A percentile compares a stretch with the other conserved stretches of the same genome.
Evolutionary conservation across 495 filamentous ascomycete species (phyloP).

Genomic region (Aspergillus affinis): DNA sequence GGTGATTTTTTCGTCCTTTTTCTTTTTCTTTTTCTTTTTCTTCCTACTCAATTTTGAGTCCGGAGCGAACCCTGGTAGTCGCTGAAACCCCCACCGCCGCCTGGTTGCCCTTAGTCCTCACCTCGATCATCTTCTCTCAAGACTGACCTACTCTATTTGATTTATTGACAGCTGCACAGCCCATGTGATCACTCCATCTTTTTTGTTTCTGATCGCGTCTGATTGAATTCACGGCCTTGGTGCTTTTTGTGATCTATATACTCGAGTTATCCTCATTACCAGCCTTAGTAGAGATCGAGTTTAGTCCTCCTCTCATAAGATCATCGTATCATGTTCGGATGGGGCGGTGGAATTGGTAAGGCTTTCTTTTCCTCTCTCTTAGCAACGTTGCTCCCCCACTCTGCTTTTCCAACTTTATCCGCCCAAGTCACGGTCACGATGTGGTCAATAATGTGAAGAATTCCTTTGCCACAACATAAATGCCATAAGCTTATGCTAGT

Average conservation of each 20-base stretch:
- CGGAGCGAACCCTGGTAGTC: background rate
- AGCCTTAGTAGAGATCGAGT: slow-evolving; percentile 1
- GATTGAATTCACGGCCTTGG: background rate
- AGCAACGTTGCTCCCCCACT: background rate
- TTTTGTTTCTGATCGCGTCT: background rate
- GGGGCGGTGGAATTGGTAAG: slow-evolving; percentile 39
- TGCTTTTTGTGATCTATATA: background rate
- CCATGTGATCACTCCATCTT: background rate
- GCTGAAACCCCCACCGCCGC: background rate
- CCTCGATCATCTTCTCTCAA: too few species aligned
- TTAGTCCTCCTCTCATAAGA: slow-evolving; percentile 13
- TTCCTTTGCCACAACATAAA: background rate
- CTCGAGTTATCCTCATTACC: background rate
- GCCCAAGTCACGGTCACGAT: background rate
- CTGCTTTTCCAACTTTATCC: background rate
- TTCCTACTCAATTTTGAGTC: background rate
- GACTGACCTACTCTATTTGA: too few species aligned
- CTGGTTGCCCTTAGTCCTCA: background rate
- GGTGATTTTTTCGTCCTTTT: too few species aligned
- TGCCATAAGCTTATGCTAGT: background rate
- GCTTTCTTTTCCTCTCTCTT: slow-evolving; percentile 2
- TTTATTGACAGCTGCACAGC: background rate
- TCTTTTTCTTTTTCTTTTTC: background rate
- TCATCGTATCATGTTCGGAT: slow-evolving; percentile 39
- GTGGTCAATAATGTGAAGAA: background rate